Evolutionary conservation across 306 rosid genomes (phyloP).

Genomic region (Canavalia gladiata): DNA sequence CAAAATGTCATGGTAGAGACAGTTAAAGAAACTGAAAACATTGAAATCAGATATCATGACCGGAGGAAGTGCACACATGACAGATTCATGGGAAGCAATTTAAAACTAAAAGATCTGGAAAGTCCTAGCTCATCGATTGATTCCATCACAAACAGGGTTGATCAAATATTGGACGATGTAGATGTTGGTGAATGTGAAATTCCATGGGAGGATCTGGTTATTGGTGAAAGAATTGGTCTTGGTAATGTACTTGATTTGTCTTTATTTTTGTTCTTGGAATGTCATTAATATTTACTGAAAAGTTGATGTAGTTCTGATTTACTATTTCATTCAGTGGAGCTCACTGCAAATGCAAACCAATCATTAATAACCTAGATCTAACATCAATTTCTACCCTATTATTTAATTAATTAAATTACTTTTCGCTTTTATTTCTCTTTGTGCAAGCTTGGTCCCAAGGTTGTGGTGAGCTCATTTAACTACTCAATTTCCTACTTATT

Average conservation of each 20-base stretch:
- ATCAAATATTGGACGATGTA: conserved; percentile 85
- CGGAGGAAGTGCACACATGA: conserved; percentile 67
- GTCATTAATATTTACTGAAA: conserved; percentile 32
- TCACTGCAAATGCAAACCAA: conserved; percentile 29
- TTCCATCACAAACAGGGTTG: conserved; percentile 66
- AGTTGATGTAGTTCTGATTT: conserved; percentile 34
- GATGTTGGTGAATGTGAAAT: conserved; percentile 96
- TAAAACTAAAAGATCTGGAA: conserved; percentile 70
- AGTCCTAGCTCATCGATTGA: conserved; percentile 64
- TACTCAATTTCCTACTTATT: conserved; percentile 11
- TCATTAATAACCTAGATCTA: conserved; percentile 43
- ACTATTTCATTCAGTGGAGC: conserved; percentile 26
- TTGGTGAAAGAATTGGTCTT: conserved; percentile 97
- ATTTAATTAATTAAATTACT: conserved; percentile 25
- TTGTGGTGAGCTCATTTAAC: conserved; percentile 14
- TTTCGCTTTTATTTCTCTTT: conserved; percentile 14
- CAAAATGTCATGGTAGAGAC: conserved; percentile 50
- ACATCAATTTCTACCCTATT: conserved; percentile 33
- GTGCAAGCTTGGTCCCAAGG: conserved; percentile 37
- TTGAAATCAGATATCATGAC: conserved; percentile 58
- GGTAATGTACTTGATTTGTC: conserved; percentile 66
- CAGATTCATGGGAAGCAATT: conserved; percentile 69
- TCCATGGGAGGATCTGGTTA: conserved; percentile 91
- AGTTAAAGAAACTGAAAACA: conserved; percentile 53
- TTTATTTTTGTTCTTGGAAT: conserved; percentile 39